A percentile compares a stretch with the other conserved stretches of the same genome.
phyloP scores from a whole-genome alignment of 2,329 filamentous ascomycete genomes.

The Akanthomyces muscarius region DNA sequence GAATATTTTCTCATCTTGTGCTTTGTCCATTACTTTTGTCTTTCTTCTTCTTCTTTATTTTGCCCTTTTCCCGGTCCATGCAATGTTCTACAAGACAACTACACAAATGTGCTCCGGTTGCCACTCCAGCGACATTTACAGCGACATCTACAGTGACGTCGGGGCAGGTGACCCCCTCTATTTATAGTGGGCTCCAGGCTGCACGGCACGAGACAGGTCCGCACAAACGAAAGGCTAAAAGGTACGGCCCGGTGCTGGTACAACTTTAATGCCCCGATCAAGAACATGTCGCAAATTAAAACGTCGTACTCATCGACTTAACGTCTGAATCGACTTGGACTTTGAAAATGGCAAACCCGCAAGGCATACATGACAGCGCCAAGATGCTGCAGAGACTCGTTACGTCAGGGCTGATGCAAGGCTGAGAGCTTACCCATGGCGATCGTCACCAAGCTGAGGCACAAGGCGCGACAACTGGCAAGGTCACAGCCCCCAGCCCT shows the following conservation, averaged over 20 bases:
- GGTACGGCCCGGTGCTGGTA: conserved; percentile 2
- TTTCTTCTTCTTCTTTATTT: background rate
- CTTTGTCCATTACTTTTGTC: no score
- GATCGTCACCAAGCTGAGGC: conserved; percentile 4
- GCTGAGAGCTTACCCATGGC: background rate
- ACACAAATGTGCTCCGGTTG: background rate
- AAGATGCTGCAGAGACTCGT: background rate
- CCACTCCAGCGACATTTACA: background rate
- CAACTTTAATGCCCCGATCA: background rate
- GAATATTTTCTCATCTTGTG: no score
- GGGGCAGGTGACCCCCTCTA: conserved; percentile 1
- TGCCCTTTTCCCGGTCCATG: background rate
- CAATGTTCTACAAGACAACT: no score
- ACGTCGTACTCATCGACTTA: background rate
- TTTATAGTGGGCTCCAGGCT: background rate
- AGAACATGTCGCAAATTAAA: background rate
- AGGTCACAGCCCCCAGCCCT: background rate
- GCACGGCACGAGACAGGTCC: background rate
- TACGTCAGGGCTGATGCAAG: background rate
- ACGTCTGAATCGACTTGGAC: background rate
- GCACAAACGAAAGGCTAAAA: background rate
- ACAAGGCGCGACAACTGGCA: background rate
- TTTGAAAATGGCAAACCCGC: background rate
- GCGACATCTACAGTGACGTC: background rate
- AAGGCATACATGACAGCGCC: background rate